Evolutionary conservation across 306 rosid genomes (phyloP), one percentile per base, ranked within the genome.

Genomic region (Quercus aquifolioides): DNA sequence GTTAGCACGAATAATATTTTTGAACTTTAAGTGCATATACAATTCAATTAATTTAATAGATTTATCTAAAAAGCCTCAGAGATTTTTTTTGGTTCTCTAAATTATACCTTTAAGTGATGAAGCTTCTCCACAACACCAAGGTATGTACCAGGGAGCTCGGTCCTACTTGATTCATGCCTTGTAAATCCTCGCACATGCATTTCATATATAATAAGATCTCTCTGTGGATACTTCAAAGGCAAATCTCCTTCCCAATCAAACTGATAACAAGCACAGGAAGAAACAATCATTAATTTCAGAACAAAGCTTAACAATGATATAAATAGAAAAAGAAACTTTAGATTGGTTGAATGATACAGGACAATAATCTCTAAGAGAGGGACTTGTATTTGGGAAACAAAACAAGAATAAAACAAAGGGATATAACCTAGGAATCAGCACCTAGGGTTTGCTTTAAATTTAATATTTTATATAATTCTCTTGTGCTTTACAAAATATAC

Each of bases 201-300:
- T 88, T 95, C 99, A 80, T 93, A 95, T 73, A 93, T 86, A 55
- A 95, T 75, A 76, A 95, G 98, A 83, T 95, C 97, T 85, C 87
- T 90, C 60, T 91, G 97, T 76, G 92, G 91, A 74, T 88, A 84
- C 63, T 78, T 89, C 84, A 92, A 81, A 57, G 98, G 96, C 85
- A 95, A 88, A 85, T 95, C 99, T 69, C 99, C 99, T 90, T 95
- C 96, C 99, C 99, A 95, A 79, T 95, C 96, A 87, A 86, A 95
- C 99, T 95, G 91, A 82, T 88, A 86, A 85, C 25, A 71, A 59
- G 73, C 55, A 65, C 73, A 20, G 20, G 70, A 62, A 75, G 41
- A n/a, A 84, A 78, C 15, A 77, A 63, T 35, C 35, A 18, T 33
- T 33, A 67, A 67, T 33, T 18, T 67, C 71, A 63, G 41, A 13